Evolutionary conservation across 306 rosid genomes (phyloP).

Genomic region (Ormosia emarginata): DNA sequence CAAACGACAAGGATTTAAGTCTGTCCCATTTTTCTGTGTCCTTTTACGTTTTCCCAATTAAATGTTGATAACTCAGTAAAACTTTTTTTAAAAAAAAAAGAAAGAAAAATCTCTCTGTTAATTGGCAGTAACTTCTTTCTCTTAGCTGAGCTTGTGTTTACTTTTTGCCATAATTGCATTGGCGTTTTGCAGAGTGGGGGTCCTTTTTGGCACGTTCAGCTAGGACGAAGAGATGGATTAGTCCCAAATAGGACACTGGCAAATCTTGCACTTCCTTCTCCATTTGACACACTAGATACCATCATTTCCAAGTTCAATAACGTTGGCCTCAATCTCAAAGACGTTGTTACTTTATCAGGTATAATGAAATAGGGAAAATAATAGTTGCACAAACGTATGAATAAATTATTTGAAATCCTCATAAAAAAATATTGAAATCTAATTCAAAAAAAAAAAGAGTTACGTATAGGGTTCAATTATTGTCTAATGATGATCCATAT

Average conservation of each 20-base stretch:
- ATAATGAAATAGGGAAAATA: not conserved
- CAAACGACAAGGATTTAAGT: too few species aligned
- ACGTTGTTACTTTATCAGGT: conserved; percentile 72
- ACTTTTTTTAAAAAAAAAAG: too few species aligned
- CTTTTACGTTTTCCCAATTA: too few species aligned
- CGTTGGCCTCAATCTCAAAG: conserved; percentile 52
- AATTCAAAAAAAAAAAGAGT: too few species aligned
- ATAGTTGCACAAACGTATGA: not conserved
- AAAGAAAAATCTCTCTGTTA: too few species aligned
- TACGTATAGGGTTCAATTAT: too few species aligned
- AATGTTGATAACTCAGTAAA: too few species aligned
- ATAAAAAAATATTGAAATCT: too few species aligned
- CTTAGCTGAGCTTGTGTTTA: not conserved
- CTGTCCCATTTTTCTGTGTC: too few species aligned
- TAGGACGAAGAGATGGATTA: conserved; percentile 74
- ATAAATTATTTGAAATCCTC: not conserved
- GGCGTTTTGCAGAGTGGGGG: conserved; percentile 64
- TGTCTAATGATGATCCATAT: too few species aligned
- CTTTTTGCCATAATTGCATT: not conserved
- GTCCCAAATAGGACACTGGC: conserved; percentile 53
- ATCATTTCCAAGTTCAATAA: conserved; percentile 48
- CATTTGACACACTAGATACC: conserved; percentile 32
- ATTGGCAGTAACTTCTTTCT: not conserved
- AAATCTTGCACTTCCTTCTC: conserved; percentile 50
- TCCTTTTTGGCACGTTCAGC: conserved; percentile 53